These are phyloP conservation scores for Salix viminalis DNA, from an alignment of 345 rosid genomes.

Conservation along the genomic window DNA sequence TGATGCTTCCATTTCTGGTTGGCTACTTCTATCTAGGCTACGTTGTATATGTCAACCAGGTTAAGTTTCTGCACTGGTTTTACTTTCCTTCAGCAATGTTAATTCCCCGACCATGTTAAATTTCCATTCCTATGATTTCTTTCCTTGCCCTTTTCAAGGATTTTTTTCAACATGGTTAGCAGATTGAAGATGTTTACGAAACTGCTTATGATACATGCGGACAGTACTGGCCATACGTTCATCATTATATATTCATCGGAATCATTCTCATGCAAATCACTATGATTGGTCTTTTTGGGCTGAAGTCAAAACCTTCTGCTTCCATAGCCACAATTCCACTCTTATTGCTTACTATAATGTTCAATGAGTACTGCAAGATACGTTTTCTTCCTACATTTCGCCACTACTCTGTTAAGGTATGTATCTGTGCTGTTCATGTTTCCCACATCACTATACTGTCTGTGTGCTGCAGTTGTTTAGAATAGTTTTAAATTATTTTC, in stretches of 20 bases:
- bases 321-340: slow-evolving; percentile 74
- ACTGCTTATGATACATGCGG: slow-evolving; percentile 75
- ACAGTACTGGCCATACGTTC: slow-evolving; percentile 70
- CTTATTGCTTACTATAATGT: slow-evolving; percentile 55
- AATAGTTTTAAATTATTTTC: no score
- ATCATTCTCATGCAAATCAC: slow-evolving; percentile 86
- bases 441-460: no score
- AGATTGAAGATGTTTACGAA: slow-evolving; percentile 78
- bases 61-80: slow-evolving; percentile 9
- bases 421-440: slow-evolving; percentile 20
- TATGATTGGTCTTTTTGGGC: slow-evolving; percentile 85
- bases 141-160: not conserved
- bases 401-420: slow-evolving; percentile 54
- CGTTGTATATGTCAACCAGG: slow-evolving; percentile 79
- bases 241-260: slow-evolving; percentile 62
- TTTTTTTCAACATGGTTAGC: slow-evolving; percentile 9
- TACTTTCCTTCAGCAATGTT: not conserved
- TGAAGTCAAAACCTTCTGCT: slow-evolving; percentile 86
- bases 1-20: slow-evolving; percentile 76
- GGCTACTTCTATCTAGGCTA: slow-evolving; percentile 82
- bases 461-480: no score
- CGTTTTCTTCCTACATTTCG: slow-evolving; percentile 79
- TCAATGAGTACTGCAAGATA: slow-evolving; percentile 85
- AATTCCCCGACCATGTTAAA: not conserved
- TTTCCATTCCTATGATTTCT: not conserved